A percentile compares a stretch with the other conserved stretches of the same genome.
These are phyloP conservation scores for Botryotinia convoluta DNA, from an alignment of 2,329 filamentous ascomycete genomes.

Conservation along the genomic window DNA sequence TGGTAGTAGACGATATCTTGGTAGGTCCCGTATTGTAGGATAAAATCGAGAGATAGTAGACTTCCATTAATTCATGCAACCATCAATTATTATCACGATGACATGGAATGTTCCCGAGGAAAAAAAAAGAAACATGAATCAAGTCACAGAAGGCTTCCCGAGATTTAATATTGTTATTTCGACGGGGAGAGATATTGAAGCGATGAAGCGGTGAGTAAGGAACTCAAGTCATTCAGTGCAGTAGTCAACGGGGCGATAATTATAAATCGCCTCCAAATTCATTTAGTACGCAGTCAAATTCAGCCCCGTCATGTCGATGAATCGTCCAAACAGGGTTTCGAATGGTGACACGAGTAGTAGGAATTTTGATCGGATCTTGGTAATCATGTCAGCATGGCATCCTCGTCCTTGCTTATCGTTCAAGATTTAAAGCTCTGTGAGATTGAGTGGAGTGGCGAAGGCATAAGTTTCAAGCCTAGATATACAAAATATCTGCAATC, in stretches of 20 bases:
- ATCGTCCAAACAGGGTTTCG: slow-evolving; percentile 9
- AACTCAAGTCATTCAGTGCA: not conserved
- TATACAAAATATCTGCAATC: not conserved
- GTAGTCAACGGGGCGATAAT: slow-evolving; percentile 7
- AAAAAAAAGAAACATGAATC: not conserved
- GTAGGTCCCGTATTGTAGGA: not conserved
- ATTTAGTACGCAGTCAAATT: slow-evolving; percentile 3
- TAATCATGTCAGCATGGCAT: slow-evolving; percentile 6
- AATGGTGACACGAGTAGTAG: slow-evolving; percentile 8
- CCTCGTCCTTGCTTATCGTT: slow-evolving; percentile 2
- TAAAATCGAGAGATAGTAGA: not conserved
- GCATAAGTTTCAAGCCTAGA: not conserved
- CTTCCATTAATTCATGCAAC: not conserved
- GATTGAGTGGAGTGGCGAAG: not conserved
- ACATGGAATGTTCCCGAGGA: not conserved
- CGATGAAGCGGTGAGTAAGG: slow-evolving; percentile 11
- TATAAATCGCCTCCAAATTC: not conserved
- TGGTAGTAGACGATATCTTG: not conserved
- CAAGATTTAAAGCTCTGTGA: not conserved
- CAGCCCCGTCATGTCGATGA: slow-evolving; percentile 3
- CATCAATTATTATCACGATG: not conserved
- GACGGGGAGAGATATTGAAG: not conserved
- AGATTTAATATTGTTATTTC: not conserved
- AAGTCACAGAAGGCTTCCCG: slow-evolving; percentile 1
- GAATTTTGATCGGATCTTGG: slow-evolving; percentile 12